Percentiles rank a stretch among this genome's conserved stretches.
Conservation (phyloP, 441 rosid species). For the Pelargonium citronellum region DNA sequence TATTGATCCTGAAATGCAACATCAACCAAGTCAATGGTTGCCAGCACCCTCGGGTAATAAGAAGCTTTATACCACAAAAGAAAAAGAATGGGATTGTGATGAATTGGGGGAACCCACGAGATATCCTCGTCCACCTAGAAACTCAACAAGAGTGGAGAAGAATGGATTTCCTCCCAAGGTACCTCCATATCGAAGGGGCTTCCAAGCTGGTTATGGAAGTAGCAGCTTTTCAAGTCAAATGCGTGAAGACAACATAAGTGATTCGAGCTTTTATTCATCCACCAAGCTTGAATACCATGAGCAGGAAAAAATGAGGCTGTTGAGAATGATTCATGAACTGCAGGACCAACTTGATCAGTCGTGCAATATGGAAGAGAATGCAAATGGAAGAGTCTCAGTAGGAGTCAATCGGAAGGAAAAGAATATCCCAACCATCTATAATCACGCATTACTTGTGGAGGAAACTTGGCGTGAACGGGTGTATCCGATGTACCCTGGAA, state of each 20-base stretch:
- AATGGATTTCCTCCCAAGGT: constrained; percentile 32
- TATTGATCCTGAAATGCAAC: constrained; percentile 27
- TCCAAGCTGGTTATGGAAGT: constrained; percentile 33
- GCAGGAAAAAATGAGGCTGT: constrained; percentile 50
- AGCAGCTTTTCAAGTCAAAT: constrained; percentile 41
- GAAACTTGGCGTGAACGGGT: constrained; percentile 15
- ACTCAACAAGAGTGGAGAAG: constrained; percentile 34
- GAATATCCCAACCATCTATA: constrained; percentile 17
- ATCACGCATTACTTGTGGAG: constrained; percentile 22
- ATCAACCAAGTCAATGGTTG: constrained; percentile 29
- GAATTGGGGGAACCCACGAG: constrained; percentile 35
- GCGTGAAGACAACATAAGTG: constrained; percentile 31
- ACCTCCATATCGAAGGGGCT: constrained; percentile 35
- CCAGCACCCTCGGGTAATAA: constrained; percentile 29
- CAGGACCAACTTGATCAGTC: constrained; percentile 49
- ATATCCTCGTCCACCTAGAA: constrained; percentile 32
- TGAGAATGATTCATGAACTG: constrained; percentile 57
- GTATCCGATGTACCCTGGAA: constrained; percentile 28
- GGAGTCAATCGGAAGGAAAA: constrained; percentile 29
- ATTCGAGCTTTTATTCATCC: constrained; percentile 35
- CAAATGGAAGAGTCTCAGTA: constrained; percentile 31
- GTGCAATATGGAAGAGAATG: constrained; percentile 29
- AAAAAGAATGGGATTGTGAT: constrained; percentile 30
- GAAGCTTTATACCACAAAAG: constrained; percentile 24
- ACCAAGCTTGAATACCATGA: constrained; percentile 39